Percentiles rank a stretch among this genome's conserved stretches.
Conservation (phyloP, 208 protist species). For the Leishmania guyanensis region DNA sequence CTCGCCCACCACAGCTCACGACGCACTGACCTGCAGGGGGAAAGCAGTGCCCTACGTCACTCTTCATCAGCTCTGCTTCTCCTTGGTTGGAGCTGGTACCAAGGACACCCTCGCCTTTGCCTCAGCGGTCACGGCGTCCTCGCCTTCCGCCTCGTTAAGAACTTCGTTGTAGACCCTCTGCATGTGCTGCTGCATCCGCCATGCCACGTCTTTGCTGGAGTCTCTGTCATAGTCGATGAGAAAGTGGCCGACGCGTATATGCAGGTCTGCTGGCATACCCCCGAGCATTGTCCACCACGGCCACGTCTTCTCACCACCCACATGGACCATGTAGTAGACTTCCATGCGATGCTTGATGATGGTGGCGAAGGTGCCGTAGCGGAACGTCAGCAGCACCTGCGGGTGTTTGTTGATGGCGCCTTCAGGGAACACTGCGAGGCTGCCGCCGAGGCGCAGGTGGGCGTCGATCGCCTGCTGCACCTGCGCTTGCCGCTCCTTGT, state of each 20-base stretch:
- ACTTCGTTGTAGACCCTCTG: slow-evolving; percentile 52
- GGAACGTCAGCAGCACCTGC: slow-evolving; percentile 51
- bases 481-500: slow-evolving; percentile 64
- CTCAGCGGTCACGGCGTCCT: slow-evolving; percentile 13
- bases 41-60: neutral
- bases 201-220: slow-evolving; percentile 37
- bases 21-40: neutral
- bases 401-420: slow-evolving; percentile 68
- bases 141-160: slow-evolving; percentile 13
- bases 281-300: slow-evolving; percentile 43
- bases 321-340: slow-evolving; percentile 56
- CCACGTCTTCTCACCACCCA: slow-evolving; percentile 64
- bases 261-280: slow-evolving; percentile 53
- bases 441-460: slow-evolving; percentile 46
- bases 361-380: slow-evolving; percentile 63
- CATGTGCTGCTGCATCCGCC: slow-evolving; percentile 47
- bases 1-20: neutral
- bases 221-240: slow-evolving; percentile 40
- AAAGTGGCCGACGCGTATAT: slow-evolving; percentile 37
- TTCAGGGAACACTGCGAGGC: slow-evolving; percentile 70
- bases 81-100: neutral
- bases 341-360: slow-evolving; percentile 59
- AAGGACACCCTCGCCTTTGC: slow-evolving; percentile 8
- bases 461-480: slow-evolving; percentile 48
- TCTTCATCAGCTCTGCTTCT: slow-evolving; percentile 7